Base-by-base conservation (phyloP, 176 grass and related monocot species). In the Paspalum notatum region DNA sequence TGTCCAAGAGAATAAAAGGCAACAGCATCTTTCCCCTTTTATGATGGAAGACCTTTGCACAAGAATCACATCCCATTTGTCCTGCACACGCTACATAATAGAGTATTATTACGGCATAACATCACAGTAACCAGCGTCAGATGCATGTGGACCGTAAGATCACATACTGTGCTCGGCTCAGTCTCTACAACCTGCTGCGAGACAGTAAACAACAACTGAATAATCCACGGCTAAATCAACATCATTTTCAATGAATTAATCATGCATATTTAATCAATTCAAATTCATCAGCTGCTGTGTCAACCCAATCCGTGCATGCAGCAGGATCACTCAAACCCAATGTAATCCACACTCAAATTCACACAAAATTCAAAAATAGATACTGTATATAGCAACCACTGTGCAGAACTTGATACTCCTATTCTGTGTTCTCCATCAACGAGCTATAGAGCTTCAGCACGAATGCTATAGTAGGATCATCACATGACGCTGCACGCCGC, bases 401-500 rank as follows among this genome's bases (percentile, higher is more conserved):
- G 65, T 81, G 67, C 32, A 73, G 7, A 38, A 16, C 24, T 20
- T 51, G 44, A 3, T 1, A 22, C n/a, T 12, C 3, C 49, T 13
- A 59, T 5, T 46, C 9, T 3, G 16, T 5, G 17, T 52, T 16
- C 15, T 17, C 15, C 15, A 52, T 50, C 48, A 1, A 16, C 48
- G 1, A 21, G 18, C 21, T 27, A 4, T 9, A 4, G 15, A 69
- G 61, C 38, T 32, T 32, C 32, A 32, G 32, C 32, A 32, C 3
- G 32, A 32, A 51, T 15, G 44, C 9, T 44, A 6, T 6, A 12
- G 14, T 15, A 12, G 8, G 13, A 18, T 25, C 12, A 20, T 78
- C 74, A 94, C 91, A 94, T 86, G 37, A 89, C n/a, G 79, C 7
- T 68, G 86, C 91, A 94, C 13, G 82, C 52, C 18, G 72, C 16